These are phyloP conservation scores for Backusella mclennaniae DNA, from an alignment of 192 early-diverging fungal species.

Conservation along the genomic window DNA sequence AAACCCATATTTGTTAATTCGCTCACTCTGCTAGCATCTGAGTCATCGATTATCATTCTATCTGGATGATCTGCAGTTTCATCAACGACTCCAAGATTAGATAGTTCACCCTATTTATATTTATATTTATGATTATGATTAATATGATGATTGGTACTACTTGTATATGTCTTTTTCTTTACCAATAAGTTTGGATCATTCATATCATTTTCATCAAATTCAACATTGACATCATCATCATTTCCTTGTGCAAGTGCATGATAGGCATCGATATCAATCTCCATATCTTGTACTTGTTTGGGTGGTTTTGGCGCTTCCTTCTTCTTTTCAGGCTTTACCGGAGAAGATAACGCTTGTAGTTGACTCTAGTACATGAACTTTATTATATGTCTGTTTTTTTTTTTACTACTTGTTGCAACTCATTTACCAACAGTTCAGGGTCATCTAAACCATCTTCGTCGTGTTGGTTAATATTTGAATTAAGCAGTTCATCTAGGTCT, in stretches of 20 bases:
- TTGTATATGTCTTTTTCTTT: background rate
- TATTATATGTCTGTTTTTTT: background rate
- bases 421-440: conserved; percentile 52
- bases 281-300: conserved; percentile 2
- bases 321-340: conserved; percentile 13
- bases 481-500: conserved; percentile 24
- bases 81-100: background rate
- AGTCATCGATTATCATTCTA: background rate
- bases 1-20: conserved; percentile 76
- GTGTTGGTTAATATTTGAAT: conserved; percentile 27
- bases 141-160: background rate
- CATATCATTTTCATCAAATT: conserved; percentile 71
- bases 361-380: conserved; percentile 35
- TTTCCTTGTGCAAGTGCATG: conserved; percentile 37
- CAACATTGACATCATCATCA: conserved; percentile 61
- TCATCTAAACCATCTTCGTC: conserved; percentile 47
- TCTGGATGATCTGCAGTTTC: background rate
- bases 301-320: conserved; percentile 12
- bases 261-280: conserved; percentile 30
- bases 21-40: conserved; percentile 6
- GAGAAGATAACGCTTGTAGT: conserved; percentile 41
- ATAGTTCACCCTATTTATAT: conserved; percentile 8
- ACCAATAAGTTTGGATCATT: conserved; percentile 75
- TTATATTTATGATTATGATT: background rate
- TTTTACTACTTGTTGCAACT: background rate